Conservation (phyloP, 2,329 filamentous ascomycete species). For the Botrytis squamosa region DNA sequence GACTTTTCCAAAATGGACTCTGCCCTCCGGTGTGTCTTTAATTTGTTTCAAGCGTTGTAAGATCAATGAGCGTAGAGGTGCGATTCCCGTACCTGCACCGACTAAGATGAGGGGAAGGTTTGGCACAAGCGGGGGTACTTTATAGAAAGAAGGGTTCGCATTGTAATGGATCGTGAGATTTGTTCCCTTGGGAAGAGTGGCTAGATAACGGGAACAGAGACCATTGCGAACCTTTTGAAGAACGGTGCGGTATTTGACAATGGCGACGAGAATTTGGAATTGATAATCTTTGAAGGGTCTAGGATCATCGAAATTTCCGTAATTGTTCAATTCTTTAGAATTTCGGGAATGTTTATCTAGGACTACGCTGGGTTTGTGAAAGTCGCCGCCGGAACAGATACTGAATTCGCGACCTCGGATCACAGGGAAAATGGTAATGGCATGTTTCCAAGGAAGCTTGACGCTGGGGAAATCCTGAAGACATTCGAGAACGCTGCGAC, state of each 20-base stretch:
- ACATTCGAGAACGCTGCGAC: conserved; percentile 87
- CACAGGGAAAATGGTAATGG: conserved; percentile 71
- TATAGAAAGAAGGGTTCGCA: conserved; percentile 54
- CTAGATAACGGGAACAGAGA: conserved; percentile 85
- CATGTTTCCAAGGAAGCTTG: conserved; percentile 72
- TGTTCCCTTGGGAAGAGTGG: conserved; percentile 57
- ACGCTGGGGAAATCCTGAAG: conserved; percentile 86
- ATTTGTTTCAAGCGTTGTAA: conserved; percentile 59
- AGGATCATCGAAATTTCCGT: conserved; percentile 1
- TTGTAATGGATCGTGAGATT: conserved; percentile 44
- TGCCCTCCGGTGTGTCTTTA: conserved; percentile 26
- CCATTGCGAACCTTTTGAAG: conserved; percentile 81
- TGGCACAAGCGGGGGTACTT: conserved; percentile 47
- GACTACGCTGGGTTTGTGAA: conserved; percentile 23
- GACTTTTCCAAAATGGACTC: conserved; percentile 34
- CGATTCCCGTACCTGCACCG: conserved; percentile 82
- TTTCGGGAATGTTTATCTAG: background rate
- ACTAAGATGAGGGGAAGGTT: conserved; percentile 66
- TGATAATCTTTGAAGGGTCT: conserved; percentile 39
- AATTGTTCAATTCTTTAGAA: background rate
- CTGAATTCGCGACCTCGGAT: conserved; percentile 93
- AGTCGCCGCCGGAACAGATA: conserved; percentile 70
- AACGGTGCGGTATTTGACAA: conserved; percentile 89
- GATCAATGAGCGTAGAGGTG: conserved; percentile 79
- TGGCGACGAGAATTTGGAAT: conserved; percentile 75